These are phyloP conservation scores for Entelexis sorbosivorans DNA, from an alignment of 1,139 yeast genomes.

Conservation along the genomic window DNA sequence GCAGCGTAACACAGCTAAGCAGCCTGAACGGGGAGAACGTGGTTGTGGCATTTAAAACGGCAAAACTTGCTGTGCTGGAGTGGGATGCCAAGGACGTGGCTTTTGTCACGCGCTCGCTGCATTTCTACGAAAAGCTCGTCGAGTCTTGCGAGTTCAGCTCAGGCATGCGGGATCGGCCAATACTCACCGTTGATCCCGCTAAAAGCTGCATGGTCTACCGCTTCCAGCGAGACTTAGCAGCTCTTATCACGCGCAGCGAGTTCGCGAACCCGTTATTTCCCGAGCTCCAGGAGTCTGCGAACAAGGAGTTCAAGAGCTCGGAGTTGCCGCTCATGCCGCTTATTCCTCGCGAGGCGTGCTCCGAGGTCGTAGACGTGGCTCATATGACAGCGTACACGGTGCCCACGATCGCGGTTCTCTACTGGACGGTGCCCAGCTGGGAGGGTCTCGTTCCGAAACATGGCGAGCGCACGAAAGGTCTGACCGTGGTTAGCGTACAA, in stretches of 20 bases:
- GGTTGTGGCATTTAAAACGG: constrained; percentile 57
- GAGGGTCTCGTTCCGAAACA: constrained; percentile 39
- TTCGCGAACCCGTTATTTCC: constrained; percentile 2
- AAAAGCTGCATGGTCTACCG: constrained; percentile 55
- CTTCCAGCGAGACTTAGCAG: constrained; percentile 54
- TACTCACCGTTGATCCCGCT: not conserved
- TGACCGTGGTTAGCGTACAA: not conserved
- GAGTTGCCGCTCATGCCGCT: not conserved
- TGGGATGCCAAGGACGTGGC: constrained; percentile 51
- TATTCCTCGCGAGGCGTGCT: constrained; percentile 46
- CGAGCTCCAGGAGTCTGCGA: not conserved
- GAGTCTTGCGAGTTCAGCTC: constrained; percentile 1
- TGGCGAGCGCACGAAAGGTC: constrained; percentile 4
- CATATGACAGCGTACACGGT: constrained; percentile 63
- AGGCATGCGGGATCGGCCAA: not conserved
- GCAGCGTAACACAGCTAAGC: constrained; percentile 51
- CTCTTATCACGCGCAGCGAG: constrained; percentile 37
- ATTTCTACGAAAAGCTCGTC: constrained; percentile 69
- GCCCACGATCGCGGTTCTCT: constrained; percentile 68
- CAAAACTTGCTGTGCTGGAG: constrained; percentile 63
- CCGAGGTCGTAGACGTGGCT: constrained; percentile 54
- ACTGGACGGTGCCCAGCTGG: constrained; percentile 55
- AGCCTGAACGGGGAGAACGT: constrained; percentile 30
- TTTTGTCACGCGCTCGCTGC: constrained; percentile 66
- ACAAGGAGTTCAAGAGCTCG: not conserved